phyloP scores from a whole-genome alignment of 768 basidiomycete species.

The Rhodotorula taiwanensis region DNA sequence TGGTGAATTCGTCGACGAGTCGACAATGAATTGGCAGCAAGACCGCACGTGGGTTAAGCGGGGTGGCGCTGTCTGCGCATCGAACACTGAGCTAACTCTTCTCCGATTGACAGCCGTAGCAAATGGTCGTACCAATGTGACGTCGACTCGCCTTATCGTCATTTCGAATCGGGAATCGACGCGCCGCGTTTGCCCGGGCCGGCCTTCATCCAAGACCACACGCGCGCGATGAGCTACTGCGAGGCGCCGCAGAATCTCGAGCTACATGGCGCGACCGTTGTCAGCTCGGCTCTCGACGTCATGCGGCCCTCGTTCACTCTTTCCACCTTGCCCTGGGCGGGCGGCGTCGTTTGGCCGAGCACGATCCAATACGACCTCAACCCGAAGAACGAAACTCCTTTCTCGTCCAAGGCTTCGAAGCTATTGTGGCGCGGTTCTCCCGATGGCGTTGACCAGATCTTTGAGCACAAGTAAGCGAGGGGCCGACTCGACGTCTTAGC shows the following conservation, averaged over 20 bases:
- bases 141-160: neutral
- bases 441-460: slow-evolving; percentile 42
- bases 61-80: neutral
- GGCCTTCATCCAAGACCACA: slow-evolving; percentile 5
- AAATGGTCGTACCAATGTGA: neutral
- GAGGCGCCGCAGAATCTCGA: neutral
- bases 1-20: slow-evolving; percentile 1
- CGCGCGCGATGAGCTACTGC: slow-evolving; percentile 13
- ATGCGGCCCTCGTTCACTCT: slow-evolving; percentile 8
- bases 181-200: neutral
- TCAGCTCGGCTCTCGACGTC: neutral
- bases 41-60: slow-evolving; percentile 6
- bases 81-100: too few species aligned
- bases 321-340: slow-evolving; percentile 28
- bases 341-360: slow-evolving; percentile 32
- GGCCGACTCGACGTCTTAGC: too few species aligned
- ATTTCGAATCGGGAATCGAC: neutral
- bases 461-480: slow-evolving; percentile 7
- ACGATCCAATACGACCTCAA: slow-evolving; percentile 12
- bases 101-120: slow-evolving; percentile 3
- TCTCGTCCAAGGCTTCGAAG: slow-evolving; percentile 44
- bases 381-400: slow-evolving; percentile 38
- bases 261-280: slow-evolving; percentile 4
- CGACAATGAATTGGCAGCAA: neutral
- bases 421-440: slow-evolving; percentile 49